phyloP scores from a whole-genome alignment of 306 rosid species.

The Pyrus bretschneideri region DNA sequence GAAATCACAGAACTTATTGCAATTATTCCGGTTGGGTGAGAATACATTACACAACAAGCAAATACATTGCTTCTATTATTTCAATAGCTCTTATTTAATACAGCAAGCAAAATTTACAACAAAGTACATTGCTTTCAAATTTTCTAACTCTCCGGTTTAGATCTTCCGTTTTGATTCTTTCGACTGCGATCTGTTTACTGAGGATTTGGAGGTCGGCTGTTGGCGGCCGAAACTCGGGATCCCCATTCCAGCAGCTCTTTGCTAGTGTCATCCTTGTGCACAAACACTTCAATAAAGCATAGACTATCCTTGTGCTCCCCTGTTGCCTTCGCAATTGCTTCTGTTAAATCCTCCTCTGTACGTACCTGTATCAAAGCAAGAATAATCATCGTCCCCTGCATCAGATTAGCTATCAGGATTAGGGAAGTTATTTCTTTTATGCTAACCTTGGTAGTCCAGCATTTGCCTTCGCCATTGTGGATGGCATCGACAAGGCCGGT shows the following conservation, averaged over 20 bases:
- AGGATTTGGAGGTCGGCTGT: constrained; percentile 80
- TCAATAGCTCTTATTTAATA: not conserved
- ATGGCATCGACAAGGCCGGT: constrained; percentile 73
- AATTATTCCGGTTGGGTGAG: not conserved
- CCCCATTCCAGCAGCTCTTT: constrained; percentile 96
- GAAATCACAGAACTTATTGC: not conserved
- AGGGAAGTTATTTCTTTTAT: not conserved
- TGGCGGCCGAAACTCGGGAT: constrained; percentile 84
- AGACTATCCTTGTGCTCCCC: constrained; percentile 50
- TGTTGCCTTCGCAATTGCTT: constrained; percentile 54
- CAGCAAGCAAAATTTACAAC: not conserved
- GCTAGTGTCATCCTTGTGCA: constrained; percentile 84
- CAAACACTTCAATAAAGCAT: constrained; percentile 68
- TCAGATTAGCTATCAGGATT: not conserved
- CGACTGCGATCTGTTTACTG: constrained; percentile 29
- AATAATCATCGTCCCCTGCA: too few species aligned
- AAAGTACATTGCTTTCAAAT: not conserved
- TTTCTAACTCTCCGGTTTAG: not conserved
- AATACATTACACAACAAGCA: not conserved
- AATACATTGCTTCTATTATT: too few species aligned
- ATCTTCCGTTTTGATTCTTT: not conserved
- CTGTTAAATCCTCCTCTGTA: constrained; percentile 61
- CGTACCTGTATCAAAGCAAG: constrained; percentile 34
- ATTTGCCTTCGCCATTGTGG: constrained; percentile 79
- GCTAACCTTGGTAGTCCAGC: constrained; percentile 86